These are phyloP conservation scores for Penicillium subrubescens DNA, from an alignment of 495 filamentous ascomycete species.

Conservation along the genomic window DNA sequence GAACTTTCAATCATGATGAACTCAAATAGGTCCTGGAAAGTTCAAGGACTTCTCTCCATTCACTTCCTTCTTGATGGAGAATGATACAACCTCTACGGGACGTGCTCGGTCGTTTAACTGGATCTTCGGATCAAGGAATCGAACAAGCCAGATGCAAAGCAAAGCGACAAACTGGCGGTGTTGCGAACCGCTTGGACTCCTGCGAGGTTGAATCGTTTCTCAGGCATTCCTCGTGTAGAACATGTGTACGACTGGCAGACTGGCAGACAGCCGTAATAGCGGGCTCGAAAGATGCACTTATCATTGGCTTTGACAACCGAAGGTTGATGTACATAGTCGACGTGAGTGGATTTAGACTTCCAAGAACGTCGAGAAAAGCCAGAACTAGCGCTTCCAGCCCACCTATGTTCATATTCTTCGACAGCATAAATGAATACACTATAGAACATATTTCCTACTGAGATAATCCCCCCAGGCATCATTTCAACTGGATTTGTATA, in stretches of 20 bases:
- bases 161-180: neutral
- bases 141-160: neutral
- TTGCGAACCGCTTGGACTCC: no score
- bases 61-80: neutral
- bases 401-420: neutral
- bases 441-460: neutral
- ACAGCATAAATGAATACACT: neutral
- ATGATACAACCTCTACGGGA: neutral
- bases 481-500: neutral
- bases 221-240: no score
- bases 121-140: neutral
- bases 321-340: no score
- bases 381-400: neutral
- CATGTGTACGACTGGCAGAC: neutral
- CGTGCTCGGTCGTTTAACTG: neutral
- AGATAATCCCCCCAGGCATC: neutral
- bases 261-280: neutral
- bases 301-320: no score
- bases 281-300: no score
- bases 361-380: neutral
- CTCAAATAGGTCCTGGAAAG: neutral
- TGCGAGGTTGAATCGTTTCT: no score
- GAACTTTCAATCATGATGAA: conserved; percentile 63
- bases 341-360: neutral
- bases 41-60: neutral